These are phyloP conservation scores for Plenodomus lindquistii DNA, from an alignment of 2,329 filamentous ascomycete species.

Conservation along the genomic window DNA sequence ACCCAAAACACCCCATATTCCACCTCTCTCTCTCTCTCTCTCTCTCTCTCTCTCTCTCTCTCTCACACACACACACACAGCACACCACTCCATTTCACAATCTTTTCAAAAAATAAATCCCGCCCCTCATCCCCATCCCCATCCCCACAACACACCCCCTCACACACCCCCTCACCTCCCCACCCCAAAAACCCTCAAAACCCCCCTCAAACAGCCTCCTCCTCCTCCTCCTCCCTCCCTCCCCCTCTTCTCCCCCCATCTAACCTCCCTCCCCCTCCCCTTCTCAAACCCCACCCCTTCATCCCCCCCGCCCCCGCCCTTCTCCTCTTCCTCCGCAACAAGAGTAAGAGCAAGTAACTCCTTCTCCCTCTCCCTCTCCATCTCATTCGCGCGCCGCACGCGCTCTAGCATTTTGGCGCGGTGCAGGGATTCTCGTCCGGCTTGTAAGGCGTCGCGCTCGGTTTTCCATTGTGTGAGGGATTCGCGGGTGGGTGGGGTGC, in stretches of 20 bases:
- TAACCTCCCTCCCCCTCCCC: background rate
- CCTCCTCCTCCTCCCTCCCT: background rate
- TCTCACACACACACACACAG: background rate
- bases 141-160: no score
- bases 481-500: constrained; percentile 21
- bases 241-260: background rate
- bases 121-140: no score
- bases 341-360: constrained; percentile 19
- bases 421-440: constrained; percentile 4
- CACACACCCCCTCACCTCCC: background rate
- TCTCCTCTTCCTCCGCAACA: constrained; percentile 6
- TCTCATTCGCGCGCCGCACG: constrained; percentile 33
- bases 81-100: no score
- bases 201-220: constrained; percentile 6
- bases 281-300: background rate
- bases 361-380: constrained; percentile 29
- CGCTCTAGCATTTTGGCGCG: constrained; percentile 27
- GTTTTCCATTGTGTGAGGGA: constrained; percentile 26
- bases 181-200: constrained; percentile 4
- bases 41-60: background rate
- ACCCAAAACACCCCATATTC: background rate
- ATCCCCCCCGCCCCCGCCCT: background rate
- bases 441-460: constrained; percentile 25
- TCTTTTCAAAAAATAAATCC: no score
- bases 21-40: background rate